Conservation (phyloP, 1,139 yeast species). For the Lodderomyces metapsilosis region DNA sequence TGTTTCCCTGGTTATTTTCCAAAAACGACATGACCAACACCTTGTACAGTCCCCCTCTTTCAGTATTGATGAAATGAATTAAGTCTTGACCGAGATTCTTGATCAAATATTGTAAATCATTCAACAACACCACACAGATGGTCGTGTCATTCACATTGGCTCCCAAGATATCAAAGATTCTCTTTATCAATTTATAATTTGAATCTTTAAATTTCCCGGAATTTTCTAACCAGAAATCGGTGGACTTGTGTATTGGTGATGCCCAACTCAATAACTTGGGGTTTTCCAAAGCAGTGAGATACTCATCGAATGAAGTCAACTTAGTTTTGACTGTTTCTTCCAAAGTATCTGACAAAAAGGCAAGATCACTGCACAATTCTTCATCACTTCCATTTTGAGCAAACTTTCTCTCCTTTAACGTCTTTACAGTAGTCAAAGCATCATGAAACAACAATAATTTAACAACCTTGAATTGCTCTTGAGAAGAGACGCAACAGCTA, state of each 20-base stretch:
- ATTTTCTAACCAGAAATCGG: conserved; percentile 88
- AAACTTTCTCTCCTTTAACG: conserved; percentile 83
- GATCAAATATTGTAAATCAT: conserved; percentile 47
- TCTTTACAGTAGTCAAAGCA: conserved; percentile 66
- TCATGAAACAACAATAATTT: conserved; percentile 74
- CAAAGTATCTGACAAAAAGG: conserved; percentile 53
- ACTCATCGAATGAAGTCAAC: conserved; percentile 91
- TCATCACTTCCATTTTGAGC: conserved; percentile 70
- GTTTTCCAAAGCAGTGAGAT: conserved; percentile 78
- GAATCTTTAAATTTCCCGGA: conserved; percentile 71
- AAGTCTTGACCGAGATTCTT: conserved; percentile 58
- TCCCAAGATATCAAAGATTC: conserved; percentile 39
- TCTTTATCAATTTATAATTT: conserved; percentile 69
- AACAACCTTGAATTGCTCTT: conserved; percentile 50
- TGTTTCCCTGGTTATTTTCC: conserved; percentile 64
- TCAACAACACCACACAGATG: conserved; percentile 50
- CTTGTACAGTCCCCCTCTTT: conserved; percentile 51
- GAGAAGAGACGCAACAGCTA: conserved; percentile 25
- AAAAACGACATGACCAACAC: conserved; percentile 80
- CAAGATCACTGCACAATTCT: conserved; percentile 77
- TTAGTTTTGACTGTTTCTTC: conserved; percentile 67
- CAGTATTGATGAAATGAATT: conserved; percentile 70
- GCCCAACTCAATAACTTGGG: conserved; percentile 82
- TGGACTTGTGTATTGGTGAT: conserved; percentile 82
- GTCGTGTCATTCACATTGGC: conserved; percentile 22